Base-by-base conservation (phyloP, 176 grass and related monocot species). In the Oryza brachyantha region DNA sequence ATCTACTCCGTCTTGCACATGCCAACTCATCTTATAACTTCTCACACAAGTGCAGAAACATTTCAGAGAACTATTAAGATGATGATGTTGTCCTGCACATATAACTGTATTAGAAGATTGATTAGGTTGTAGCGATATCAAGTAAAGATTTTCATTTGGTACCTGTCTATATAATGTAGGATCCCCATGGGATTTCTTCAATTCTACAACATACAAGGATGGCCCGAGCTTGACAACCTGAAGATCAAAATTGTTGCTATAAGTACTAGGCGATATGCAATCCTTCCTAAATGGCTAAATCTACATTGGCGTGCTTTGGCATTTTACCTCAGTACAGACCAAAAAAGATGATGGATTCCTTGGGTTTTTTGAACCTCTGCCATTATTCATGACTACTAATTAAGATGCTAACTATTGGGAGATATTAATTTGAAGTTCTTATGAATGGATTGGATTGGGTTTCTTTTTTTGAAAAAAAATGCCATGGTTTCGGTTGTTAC, bases 211-310 rank as follows among this genome's bases (percentile, higher is more conserved):
- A 84, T 97, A 93, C 5, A 97, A 65, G 64, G 87, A 88, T 32
- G 88, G 88, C 17, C 83, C 88, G 13, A 97, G 93, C 85, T 93
- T 88, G 82, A 93, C 91, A 22, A 93, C 90, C 93, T 97, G 81
- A 29, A 55, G 35, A 73, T 45, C 79, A 66, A 21, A 68, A 66
- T 1, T 60, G 24, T 48, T 38, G 50, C 29, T 14, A 41, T 81
- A 55, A 86, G 68, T 46, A 70, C 29, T 5, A 61, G 13, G 32
- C n/a, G n/a, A n/a, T n/a, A n/a, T n/a, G n/a, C n/a, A n/a, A n/a
- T n/a, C n/a, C n/a, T n/a, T n/a, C n/a, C n/a, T n/a, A n/a, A n/a
- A n/a, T n/a, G n/a, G n/a, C n/a, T n/a, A n/a, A n/a, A n/a, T n/a
- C n/a, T n/a, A n/a, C n/a, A n/a, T n/a, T n/a, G n/a, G n/a, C n/a